phyloP scores from a whole-genome alignment of 352 stramenopile species.

The Pythium sp. region DNA sequence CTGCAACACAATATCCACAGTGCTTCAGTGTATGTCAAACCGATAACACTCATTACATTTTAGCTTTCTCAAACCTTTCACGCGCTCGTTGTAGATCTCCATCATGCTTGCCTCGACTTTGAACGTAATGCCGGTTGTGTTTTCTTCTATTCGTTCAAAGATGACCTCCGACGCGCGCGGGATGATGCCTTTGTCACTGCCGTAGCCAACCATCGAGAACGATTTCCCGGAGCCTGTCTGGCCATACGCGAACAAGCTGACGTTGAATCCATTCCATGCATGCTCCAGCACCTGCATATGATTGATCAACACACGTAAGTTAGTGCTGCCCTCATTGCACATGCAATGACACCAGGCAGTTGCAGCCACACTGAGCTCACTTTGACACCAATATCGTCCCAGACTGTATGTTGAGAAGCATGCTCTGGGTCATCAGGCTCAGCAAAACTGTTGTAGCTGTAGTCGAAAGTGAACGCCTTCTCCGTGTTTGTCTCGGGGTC shows the following conservation, averaged over 20 bases:
- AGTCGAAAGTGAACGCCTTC: slow-evolving; percentile 88
- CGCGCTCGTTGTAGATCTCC: slow-evolving; percentile 89
- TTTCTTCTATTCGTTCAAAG: slow-evolving; percentile 73
- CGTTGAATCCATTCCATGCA: slow-evolving; percentile 89
- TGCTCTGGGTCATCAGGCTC: slow-evolving; percentile 47
- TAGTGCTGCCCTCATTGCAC: not conserved
- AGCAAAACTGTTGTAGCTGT: slow-evolving; percentile 86
- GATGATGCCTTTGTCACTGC: slow-evolving; percentile 80
- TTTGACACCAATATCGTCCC: slow-evolving; percentile 84
- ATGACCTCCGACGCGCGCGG: slow-evolving; percentile 79
- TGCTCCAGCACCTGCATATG: slow-evolving; percentile 73
- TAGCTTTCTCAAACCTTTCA: slow-evolving; percentile 52
- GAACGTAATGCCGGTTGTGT: slow-evolving; percentile 47
- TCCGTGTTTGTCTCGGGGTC: slow-evolving; percentile 72
- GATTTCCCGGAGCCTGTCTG: slow-evolving; percentile 86
- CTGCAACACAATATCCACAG: slow-evolving; percentile 19
- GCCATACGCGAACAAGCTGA: slow-evolving; percentile 85
- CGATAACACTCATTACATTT: not conserved
- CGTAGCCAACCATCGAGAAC: slow-evolving; percentile 88
- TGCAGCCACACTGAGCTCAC: slow-evolving; percentile 14
- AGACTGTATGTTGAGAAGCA: slow-evolving; percentile 81
- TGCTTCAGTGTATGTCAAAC: not conserved
- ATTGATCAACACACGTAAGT: not conserved
- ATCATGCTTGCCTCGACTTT: slow-evolving; percentile 90
- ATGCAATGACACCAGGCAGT: not conserved